Conservation (phyloP, 306 rosid species). For the Vigna nakashimae region DNA sequence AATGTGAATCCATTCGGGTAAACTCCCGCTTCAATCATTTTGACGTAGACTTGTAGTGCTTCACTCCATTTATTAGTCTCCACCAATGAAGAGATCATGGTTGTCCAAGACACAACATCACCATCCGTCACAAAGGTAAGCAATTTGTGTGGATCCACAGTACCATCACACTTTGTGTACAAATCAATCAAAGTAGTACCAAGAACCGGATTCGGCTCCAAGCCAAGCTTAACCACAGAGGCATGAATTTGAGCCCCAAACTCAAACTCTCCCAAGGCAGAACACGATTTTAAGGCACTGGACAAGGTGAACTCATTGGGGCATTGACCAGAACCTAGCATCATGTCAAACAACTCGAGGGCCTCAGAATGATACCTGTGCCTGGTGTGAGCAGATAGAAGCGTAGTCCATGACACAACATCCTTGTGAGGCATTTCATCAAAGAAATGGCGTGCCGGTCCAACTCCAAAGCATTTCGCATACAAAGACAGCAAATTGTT, state of each 20-base stretch:
- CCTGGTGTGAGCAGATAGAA: constrained; percentile 62
- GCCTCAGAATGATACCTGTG: constrained; percentile 54
- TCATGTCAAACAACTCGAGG: constrained; percentile 56
- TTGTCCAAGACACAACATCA: constrained; percentile 70
- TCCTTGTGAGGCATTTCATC: constrained; percentile 80
- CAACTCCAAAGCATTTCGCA: constrained; percentile 64
- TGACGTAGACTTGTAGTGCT: constrained; percentile 52
- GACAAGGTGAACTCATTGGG: constrained; percentile 72
- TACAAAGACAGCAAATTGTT: constrained; percentile 66
- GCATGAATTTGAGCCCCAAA: constrained; percentile 58
- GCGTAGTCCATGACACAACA: constrained; percentile 74
- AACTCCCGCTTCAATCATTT: constrained; percentile 56
- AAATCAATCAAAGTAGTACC: constrained; percentile 60
- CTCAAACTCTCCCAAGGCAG: constrained; percentile 54
- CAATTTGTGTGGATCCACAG: constrained; percentile 51
- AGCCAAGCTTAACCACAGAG: constrained; percentile 64
- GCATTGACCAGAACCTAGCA: constrained; percentile 51
- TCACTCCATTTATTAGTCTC: constrained; percentile 60
- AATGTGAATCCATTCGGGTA: constrained; percentile 72
- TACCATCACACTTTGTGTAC: constrained; percentile 55
- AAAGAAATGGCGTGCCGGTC: constrained; percentile 60
- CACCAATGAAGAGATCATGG: constrained; percentile 66
- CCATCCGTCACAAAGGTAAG: constrained; percentile 51
- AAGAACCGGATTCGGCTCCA: constrained; percentile 55
- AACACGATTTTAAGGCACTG: constrained; percentile 60